Evolutionary conservation across 441 rosid genomes (phyloP).

Genomic region (Eugenia klotzschiana): DNA sequence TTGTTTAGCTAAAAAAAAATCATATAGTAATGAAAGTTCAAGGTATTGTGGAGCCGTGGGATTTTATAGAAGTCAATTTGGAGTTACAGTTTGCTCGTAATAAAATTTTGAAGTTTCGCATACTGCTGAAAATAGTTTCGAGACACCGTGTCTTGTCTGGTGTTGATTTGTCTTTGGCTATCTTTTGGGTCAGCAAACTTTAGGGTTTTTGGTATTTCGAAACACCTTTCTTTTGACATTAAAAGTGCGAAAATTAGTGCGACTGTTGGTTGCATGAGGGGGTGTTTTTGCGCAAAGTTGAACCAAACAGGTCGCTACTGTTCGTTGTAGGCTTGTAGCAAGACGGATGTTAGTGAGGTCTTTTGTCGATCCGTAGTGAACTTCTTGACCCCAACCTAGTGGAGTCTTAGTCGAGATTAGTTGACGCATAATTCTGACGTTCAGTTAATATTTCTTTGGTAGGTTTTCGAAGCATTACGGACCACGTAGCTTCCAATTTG

Average conservation of each 20-base stretch:
- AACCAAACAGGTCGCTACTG: background rate
- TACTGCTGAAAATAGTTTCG: background rate
- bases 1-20: background rate
- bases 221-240: background rate
- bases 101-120: fast-evolving
- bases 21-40: background rate
- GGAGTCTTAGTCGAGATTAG: background rate
- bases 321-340: fast-evolving
- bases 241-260: background rate
- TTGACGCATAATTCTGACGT: background rate
- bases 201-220: background rate
- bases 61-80: background rate
- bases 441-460: background rate
- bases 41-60: too few species aligned
- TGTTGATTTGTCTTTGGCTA: background rate
- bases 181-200: background rate
- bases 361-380: background rate
- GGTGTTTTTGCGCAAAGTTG: background rate
- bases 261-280: background rate
- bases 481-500: background rate
- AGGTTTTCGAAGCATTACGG: background rate
- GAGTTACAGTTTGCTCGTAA: background rate
- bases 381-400: background rate
- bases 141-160: background rate
- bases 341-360: background rate